Base-by-base conservation (phyloP, 1,284 basidiomycete species). In the Trametes sp. region DNA sequence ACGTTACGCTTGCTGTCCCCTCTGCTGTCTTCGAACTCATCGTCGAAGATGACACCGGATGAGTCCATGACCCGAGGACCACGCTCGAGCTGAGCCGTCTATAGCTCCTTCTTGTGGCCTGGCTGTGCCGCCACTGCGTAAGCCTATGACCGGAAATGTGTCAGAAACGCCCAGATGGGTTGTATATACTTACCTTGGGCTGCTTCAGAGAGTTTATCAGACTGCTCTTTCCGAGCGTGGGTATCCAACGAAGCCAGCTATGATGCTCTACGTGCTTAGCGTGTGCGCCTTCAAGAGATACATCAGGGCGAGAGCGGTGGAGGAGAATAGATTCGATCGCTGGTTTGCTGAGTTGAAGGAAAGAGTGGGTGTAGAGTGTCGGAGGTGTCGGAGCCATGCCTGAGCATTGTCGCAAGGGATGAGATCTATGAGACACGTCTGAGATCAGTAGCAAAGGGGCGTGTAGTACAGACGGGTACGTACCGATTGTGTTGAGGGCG, bases 211-310 rank as follows among this genome's bases (percentile, higher is more conserved):
- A 94, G 77, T 99, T 99, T 80, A 99, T 98, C 61, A 99, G 75
- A 69, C 90, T 94, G 62, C 93, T 96, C 80, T 99, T 99, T 11
- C 97, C 97, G 58, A 98, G 77, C 98, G 99, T 3, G 97, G 97
- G 73, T 96, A 97, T 1, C 97, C 97, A 35, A 98, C 94, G 26
- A 98, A 91, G 19, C 97, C 97, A 57, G 98, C 89, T 0, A 95
- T 97, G 50, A 96, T 83, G 60, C 89, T 92, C 58, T 87, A 77
- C 44, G 85, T 80, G 24, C 84, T 87, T 3, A 90, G 90, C 64
- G 91, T 94, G 77, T 96, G 98, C n/a, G 94, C 94, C 74, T 99
- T 99, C 57, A 98, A 84, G 2, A 99, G 84, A 58, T 93, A 90
- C 24, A 98, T 81, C 1, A 99, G 82, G 0, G 90, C 86, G 0